Evolutionary conservation across 2,329 filamentous ascomycete species (phyloP).

Genomic region (Nothopassalora personata): DNA sequence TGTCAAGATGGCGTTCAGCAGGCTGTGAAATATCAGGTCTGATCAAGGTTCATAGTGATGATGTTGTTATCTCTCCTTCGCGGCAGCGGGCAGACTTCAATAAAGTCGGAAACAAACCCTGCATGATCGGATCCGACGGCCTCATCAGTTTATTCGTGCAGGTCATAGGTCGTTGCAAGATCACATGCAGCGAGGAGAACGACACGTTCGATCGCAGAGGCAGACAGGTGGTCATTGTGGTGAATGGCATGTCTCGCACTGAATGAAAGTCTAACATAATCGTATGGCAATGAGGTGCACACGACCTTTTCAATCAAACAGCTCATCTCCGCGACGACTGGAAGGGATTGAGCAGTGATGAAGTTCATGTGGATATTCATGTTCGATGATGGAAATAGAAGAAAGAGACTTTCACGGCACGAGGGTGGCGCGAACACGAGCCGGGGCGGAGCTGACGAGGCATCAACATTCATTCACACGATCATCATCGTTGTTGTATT

Average conservation of each 20-base stretch:
- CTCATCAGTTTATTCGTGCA: constrained; percentile 5
- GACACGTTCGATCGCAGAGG: too few species aligned
- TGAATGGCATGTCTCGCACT: too few species aligned
- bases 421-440: not conserved
- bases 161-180: not conserved
- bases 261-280: too few species aligned
- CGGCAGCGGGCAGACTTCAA: constrained; percentile 9
- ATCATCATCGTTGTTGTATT: not conserved
- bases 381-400: not conserved
- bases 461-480: not conserved
- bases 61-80: constrained; percentile 1
- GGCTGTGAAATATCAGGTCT: not conserved
- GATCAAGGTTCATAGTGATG: not conserved
- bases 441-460: not conserved
- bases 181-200: too few species aligned
- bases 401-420: not conserved
- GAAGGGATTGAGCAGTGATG: not conserved
- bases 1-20: constrained; percentile 1
- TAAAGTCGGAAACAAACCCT: constrained; percentile 5
- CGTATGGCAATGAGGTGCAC: too few species aligned
- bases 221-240: too few species aligned
- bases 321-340: not conserved
- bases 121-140: constrained; percentile 3
- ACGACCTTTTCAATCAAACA: too few species aligned
- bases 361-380: not conserved